A percentile compares a stretch with the other conserved stretches of the same genome.
These are phyloP conservation scores for Protea cynaroides DNA, from an alignment of 164 flowering plant species.

Conservation along the genomic window DNA sequence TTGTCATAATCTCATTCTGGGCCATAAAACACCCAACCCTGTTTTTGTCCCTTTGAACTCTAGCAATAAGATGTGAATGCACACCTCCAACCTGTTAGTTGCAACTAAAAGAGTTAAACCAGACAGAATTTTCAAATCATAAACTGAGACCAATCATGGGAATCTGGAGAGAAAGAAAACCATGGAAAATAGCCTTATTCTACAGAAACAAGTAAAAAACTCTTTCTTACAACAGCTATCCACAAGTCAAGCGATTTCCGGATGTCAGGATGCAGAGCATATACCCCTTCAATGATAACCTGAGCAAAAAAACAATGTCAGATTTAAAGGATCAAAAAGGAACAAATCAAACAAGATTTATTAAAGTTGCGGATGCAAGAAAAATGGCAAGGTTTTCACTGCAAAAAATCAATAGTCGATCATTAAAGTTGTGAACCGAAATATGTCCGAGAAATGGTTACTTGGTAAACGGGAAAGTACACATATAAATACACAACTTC, in stretches of 20 bases:
- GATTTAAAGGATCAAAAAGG: not conserved
- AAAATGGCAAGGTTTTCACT: not conserved
- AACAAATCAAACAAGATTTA: not conserved
- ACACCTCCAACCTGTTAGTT: conserved; percentile 91
- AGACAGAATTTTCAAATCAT: not conserved
- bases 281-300: conserved; percentile 97
- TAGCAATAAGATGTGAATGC: conserved; percentile 95
- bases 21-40: conserved; percentile 72
- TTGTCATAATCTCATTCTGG: conserved; percentile 91
- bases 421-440: not conserved
- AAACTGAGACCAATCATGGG: not conserved
- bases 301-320: conserved; percentile 23
- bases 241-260: conserved; percentile 83
- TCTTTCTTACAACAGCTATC: conserved; percentile 94
- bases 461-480: not conserved
- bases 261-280: conserved; percentile 94
- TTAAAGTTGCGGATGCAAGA: not conserved
- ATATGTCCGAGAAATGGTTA: not conserved
- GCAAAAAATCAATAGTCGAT: not conserved
- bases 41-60: conserved; percentile 95
- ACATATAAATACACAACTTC: no score
- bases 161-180: not conserved
- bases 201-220: conserved; percentile 4
- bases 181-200: conserved; percentile 7
- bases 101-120: conserved; percentile 8